Conservation (phyloP, 441 rosid genomes). For the Adansonia gregorii region DNA sequence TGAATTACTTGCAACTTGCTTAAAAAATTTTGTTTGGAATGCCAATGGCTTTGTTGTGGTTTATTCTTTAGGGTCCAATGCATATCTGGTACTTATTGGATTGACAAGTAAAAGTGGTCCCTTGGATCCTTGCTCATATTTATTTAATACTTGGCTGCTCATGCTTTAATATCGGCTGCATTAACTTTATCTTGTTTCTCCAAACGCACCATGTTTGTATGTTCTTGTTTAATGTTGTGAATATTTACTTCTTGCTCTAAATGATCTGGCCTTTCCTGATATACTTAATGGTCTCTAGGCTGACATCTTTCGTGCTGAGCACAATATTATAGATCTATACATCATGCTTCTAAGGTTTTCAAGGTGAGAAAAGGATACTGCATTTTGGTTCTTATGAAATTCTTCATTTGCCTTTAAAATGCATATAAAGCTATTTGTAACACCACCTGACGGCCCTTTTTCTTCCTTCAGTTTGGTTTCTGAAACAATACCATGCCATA, state of each 20-base stretch:
- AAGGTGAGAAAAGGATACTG: constrained; percentile 50
- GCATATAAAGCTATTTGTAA: not conserved
- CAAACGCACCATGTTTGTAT: not conserved
- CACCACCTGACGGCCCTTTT: not conserved
- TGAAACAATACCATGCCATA: constrained; percentile 93
- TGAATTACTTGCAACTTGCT: not conserved
- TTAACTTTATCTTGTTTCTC: not conserved
- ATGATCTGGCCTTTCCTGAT: constrained; percentile 22
- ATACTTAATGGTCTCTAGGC: constrained; percentile 56
- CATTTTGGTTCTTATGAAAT: constrained; percentile 13
- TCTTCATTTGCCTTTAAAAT: not conserved
- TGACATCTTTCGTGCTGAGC: constrained; percentile 86
- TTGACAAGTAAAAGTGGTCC: not conserved
- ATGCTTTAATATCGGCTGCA: not conserved
- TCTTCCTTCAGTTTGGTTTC: constrained; percentile 70
- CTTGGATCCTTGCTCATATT: not conserved
- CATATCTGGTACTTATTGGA: not conserved
- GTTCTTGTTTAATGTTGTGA: not conserved
- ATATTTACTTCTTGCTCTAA: not conserved
- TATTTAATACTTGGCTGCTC: not conserved
- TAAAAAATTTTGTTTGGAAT: not conserved
- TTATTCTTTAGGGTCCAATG: constrained; percentile 4
- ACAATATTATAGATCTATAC: constrained; percentile 80
- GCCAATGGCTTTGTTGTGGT: not conserved
- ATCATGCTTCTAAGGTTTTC: constrained; percentile 96